These are phyloP conservation scores for Cardamine resedifolia DNA, from an alignment of 345 rosid species.

Conservation along the genomic window DNA sequence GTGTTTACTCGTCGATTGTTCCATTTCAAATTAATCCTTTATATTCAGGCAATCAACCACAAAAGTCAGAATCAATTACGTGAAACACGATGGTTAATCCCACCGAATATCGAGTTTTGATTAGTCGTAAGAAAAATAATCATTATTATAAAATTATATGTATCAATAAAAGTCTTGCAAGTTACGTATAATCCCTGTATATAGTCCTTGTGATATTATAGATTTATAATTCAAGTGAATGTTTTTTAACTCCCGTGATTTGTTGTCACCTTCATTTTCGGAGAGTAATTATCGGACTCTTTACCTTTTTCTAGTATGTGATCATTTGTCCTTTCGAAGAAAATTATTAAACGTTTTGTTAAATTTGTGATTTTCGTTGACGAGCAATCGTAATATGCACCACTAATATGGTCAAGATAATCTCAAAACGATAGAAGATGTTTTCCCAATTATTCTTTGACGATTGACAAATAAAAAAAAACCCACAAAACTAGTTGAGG, in stretches of 20 bases:
- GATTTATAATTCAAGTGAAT: conserved; percentile 18
- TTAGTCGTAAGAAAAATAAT: conserved; percentile 11
- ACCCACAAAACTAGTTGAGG: no score
- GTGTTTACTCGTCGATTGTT: neutral
- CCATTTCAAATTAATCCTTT: neutral
- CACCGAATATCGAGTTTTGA: neutral
- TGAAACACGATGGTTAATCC: conserved; percentile 12
- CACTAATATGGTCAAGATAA: no score
- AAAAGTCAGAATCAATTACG: conserved; percentile 21
- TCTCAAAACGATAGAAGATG: no score
- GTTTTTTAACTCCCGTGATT: conserved; percentile 21
- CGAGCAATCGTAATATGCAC: no score
- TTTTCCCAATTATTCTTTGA: no score
- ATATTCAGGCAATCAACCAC: conserved; percentile 5
- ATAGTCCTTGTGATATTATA: conserved; percentile 7
- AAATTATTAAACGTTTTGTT: no score
- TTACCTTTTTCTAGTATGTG: neutral
- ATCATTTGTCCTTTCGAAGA: no score
- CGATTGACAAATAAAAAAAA: no score
- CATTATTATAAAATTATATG: neutral
- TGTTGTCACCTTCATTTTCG: conserved; percentile 26
- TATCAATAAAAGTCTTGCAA: conserved; percentile 6
- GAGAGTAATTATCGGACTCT: conserved; percentile 23
- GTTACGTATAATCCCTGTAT: neutral
- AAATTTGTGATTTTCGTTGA: no score